phyloP scores from a whole-genome alignment of 306 rosid species.

The Prinsepia uniflora region DNA sequence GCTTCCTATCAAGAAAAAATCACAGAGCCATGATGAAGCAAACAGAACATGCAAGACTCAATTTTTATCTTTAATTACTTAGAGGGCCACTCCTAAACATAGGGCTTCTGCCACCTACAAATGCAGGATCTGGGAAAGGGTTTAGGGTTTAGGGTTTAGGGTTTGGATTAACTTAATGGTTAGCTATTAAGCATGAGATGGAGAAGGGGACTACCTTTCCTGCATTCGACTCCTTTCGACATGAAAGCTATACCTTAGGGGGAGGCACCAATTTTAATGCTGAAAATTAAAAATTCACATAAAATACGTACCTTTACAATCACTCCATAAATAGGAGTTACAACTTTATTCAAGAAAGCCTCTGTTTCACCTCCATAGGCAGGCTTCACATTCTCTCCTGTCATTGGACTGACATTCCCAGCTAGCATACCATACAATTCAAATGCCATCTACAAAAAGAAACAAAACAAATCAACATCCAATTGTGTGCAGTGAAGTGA shows the following conservation, averaged over 20 bases:
- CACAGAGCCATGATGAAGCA: slow-evolving; percentile 9
- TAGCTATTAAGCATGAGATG: no score
- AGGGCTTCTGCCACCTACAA: neutral
- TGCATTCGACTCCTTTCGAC: no score
- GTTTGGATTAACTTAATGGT: no score
- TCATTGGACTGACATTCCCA: slow-evolving; percentile 96
- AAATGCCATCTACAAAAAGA: slow-evolving; percentile 82
- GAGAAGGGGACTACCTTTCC: no score
- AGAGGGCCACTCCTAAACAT: neutral
- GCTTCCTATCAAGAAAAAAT: slow-evolving; percentile 64
- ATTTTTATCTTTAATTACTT: neutral
- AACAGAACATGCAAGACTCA: neutral
- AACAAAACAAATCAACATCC: slow-evolving; percentile 27
- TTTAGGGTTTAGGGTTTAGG: no score
- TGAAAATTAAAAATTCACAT: neutral
- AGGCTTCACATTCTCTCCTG: slow-evolving; percentile 95
- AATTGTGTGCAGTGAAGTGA: neutral
- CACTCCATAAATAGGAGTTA: slow-evolving; percentile 89
- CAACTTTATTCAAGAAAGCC: slow-evolving; percentile 82
- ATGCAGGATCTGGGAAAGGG: neutral
- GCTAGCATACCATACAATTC: slow-evolving; percentile 98
- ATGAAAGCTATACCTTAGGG: no score
- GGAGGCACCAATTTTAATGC: slow-evolving; percentile 12
- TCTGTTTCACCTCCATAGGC: slow-evolving; percentile 98
- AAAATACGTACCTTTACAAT: slow-evolving; percentile 78